Percentiles rank a stretch among this genome's conserved stretches.
These are phyloP conservation scores for Backusella tarrabulga DNA, from an alignment of 192 early-diverging fungal species.

Conservation along the genomic window DNA sequence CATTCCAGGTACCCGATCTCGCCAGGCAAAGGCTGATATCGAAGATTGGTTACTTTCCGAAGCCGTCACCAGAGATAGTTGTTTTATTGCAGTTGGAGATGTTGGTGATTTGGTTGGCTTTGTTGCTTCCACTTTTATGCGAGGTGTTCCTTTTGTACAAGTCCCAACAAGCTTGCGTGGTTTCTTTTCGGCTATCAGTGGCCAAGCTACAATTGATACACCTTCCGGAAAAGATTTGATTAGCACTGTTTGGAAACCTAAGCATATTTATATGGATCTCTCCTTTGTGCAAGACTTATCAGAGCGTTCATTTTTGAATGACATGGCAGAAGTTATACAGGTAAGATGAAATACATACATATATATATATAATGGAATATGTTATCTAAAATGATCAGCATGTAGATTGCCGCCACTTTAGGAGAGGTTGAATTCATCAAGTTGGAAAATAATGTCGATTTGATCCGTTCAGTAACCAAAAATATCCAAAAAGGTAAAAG, in stretches of 20 bases:
- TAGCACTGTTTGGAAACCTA: constrained; percentile 96
- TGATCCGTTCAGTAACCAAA: constrained; percentile 69
- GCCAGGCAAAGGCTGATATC: constrained; percentile 80
- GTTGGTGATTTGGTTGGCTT: constrained; percentile 96
- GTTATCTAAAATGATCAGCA: not conserved
- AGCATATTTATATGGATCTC: constrained; percentile 91
- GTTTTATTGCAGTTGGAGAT: constrained; percentile 91
- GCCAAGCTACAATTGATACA: constrained; percentile 96
- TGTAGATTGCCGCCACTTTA: constrained; percentile 91
- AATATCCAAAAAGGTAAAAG: constrained; percentile 45
- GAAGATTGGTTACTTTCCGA: constrained; percentile 90
- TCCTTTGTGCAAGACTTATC: constrained; percentile 83
- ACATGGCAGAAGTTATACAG: constrained; percentile 98
- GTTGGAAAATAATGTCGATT: constrained; percentile 82
- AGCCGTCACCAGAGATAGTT: constrained; percentile 89
- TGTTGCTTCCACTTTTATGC: constrained; percentile 99
- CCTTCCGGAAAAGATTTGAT: constrained; percentile 95
- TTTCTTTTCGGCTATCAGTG: constrained; percentile 97
- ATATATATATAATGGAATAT: not conserved
- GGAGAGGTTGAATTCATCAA: constrained; percentile 82
- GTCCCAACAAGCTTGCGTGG: constrained; percentile 94
- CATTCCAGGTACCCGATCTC: constrained; percentile 87
- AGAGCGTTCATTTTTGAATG: constrained; percentile 90
- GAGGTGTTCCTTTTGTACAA: constrained; percentile 91
- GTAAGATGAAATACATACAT: not conserved